Evolutionary conservation across 2,329 filamentous ascomycete genomes (phyloP), one percentile per base, ranked within the genome.

Genomic region (Penicillium thymicola): DNA sequence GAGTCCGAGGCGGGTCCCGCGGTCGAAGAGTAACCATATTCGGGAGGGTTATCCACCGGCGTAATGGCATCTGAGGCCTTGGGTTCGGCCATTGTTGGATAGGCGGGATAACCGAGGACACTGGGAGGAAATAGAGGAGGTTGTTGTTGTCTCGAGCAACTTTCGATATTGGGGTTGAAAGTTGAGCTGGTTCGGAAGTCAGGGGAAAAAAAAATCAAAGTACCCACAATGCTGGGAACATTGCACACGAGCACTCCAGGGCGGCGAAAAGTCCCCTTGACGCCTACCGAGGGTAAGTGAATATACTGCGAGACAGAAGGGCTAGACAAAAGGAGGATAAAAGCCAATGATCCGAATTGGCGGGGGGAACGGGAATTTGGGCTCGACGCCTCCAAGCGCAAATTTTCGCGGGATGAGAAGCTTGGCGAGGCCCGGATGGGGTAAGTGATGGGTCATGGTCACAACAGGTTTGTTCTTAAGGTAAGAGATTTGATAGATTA

Each of bases 21-120:
- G 13, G 60, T 42, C 41, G 63, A 61, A 27, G 53, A 49, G 43
- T 62, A 57, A 7, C n/a, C 28, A 14, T 52, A 38, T 44, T 56
- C 16, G 36, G 55, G 21, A 43, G 23, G 43, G 54, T 32, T 60
- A 47, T 67, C 64, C 30, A 54, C 61, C 42, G 66, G 64, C 23
- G 61, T 60, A 59, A 71, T 67, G 58, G 59, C 59, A 57, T 72
- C 68, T 52, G 67, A 62, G 40, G 62, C 60, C 64, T 71, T 70
- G 51, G 58, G 47, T 32, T 66, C 65, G 44, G 64, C 69, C 70
- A 72, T 72, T 72, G 5, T 40, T 49, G 47, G 51, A 55, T 43
- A 18, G n/a, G 38, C 43, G 34, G 18, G 32, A 37, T 30, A 23
- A 43, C 32, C 53, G 14, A 34, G 18, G 14, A 14, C n/a, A 11